Evolutionary conservation across 1,284 basidiomycete species (phyloP), one percentile per base, ranked within the genome.

Genomic region (Lentinula novae-zelandiae): DNA sequence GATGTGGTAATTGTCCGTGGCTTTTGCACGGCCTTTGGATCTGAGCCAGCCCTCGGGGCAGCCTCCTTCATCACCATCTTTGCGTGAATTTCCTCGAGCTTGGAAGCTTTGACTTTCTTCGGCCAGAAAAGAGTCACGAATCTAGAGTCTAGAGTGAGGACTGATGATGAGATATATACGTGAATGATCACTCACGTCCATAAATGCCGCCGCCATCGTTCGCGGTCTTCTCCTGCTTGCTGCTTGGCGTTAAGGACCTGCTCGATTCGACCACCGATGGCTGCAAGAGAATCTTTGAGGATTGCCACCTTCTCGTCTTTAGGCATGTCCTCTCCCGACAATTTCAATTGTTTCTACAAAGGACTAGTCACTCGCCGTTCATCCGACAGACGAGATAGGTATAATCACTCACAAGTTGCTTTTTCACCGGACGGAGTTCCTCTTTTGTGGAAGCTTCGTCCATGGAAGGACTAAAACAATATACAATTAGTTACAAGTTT

Each of bases 121-220:
- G 96, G 96, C 96, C 96, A 98, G 78, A 98, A 98, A 62, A 95
- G 82, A 1, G 94, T 95, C 39, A 95, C 93, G 67, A 96, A 96
- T 49, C 91, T 94, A 58, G 31, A 54, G 34, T 65, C 63, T 49
- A 59, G 65, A 62, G 62, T 60, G 65, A 64, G 63, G 62, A 38
- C 10, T 27, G 17, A 13, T 53, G 38, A 42, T 12, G 34, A 61
- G 50, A 27, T 59, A 49, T 50, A 59, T 22, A 60, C 9, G 7
- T 12, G 44, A 46, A 22, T 36, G 56, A 20, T 53, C 40, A 90
- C 93, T 76, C 74, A 95, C 87, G 93, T 91, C 96, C 96, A 99
- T 31, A 98, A 83, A 77, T 98, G 96, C 68, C 95, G 87, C 67
- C 92, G 83, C 93, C 94, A 96, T 70, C 91, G 83, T 68, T 91